Evolutionary conservation across 768 basidiomycete species (phyloP), one percentile per base, ranked within the genome.

Genomic region (Russula griseocarnosa): DNA sequence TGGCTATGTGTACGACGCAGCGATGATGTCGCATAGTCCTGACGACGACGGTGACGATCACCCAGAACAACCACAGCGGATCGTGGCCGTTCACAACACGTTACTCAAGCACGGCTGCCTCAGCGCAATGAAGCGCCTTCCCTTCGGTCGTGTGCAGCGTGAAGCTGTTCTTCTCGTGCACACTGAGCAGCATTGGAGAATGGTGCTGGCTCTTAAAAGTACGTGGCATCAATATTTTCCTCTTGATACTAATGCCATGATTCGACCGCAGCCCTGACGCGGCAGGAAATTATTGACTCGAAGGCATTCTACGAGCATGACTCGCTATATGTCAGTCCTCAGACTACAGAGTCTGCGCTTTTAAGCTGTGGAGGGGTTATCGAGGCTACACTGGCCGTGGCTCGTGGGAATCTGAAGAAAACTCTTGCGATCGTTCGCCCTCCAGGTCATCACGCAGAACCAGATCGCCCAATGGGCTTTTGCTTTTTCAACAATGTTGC

Each of bases 401-500:
- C 92, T 36, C 84, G 85, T 40, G 82, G 86, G 16, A 81, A 86
- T 68, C 78, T 98, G 44, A 82, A 88, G 70, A 98, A 95, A 74
- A 81, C 90, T 0, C 89, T 99, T 72, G 97, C 97, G 2, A 92
- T 98, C 66, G 95, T 98, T 40, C 84, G 97, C 58, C 97, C 97
- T 14, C 97, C 97, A 0, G 97, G 97, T 0, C 97, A 99, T 73
- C 97, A 99, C 71, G 95, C 97, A 7, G 97, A 99, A 73, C 97
- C 97, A 5, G 92, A 97, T 67, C 90, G 95, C 72, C 91, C 93
- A 67, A 98, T 98, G 95, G 97, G 97, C 1, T 99, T 99, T 74
- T 98, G 97, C 75, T 97, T 99, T 79, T 97, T 94, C 78, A 99
- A 99, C 75, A 99, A 99, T 72, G 94, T 96, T 38, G 89, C 97